These are phyloP conservation scores for Talaromyces thailandensis DNA, from an alignment of 495 filamentous ascomycete genomes.

Conservation along the genomic window DNA sequence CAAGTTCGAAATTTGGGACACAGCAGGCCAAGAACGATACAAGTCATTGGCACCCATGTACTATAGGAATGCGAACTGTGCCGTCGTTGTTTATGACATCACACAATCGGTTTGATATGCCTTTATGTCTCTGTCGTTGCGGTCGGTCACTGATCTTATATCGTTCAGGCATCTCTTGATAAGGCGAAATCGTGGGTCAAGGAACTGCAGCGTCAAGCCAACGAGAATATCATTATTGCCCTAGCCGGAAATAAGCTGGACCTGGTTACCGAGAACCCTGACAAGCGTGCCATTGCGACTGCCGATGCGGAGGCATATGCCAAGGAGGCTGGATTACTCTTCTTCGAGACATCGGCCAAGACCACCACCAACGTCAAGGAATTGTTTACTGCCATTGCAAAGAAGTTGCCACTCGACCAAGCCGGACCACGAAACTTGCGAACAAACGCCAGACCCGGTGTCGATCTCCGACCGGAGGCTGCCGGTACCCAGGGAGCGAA, in stretches of 20 bases:
- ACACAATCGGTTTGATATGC: constrained; percentile 78
- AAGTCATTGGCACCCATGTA: constrained; percentile 99
- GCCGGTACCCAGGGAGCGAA: constrained; percentile 64
- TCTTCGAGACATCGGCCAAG: constrained; percentile 97
- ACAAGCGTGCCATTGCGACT: constrained; percentile 83
- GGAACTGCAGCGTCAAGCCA: constrained; percentile 94
- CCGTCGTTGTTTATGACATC: constrained; percentile 98
- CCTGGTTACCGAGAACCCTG: constrained; percentile 78
- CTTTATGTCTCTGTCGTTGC: neutral
- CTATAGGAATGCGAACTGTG: constrained; percentile 98
- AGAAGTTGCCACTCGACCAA: constrained; percentile 93
- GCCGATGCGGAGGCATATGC: constrained; percentile 93
- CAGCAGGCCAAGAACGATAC: constrained; percentile 94
- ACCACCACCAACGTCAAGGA: constrained; percentile 92
- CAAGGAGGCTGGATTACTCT: constrained; percentile 81
- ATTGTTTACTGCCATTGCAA: constrained; percentile 95
- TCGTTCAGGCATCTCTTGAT: constrained; percentile 74
- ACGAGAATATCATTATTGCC: constrained; percentile 98
- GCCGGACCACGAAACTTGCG: constrained; percentile 77
- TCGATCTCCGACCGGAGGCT: constrained; percentile 71
- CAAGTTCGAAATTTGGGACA: constrained; percentile 99
- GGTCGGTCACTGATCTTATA: neutral
- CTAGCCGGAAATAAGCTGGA: constrained; percentile 97
- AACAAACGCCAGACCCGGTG: constrained; percentile 65
- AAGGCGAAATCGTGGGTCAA: constrained; percentile 99